phyloP scores from a whole-genome alignment of 2,329 filamentous ascomycete species.

The Xylaria sp. region DNA sequence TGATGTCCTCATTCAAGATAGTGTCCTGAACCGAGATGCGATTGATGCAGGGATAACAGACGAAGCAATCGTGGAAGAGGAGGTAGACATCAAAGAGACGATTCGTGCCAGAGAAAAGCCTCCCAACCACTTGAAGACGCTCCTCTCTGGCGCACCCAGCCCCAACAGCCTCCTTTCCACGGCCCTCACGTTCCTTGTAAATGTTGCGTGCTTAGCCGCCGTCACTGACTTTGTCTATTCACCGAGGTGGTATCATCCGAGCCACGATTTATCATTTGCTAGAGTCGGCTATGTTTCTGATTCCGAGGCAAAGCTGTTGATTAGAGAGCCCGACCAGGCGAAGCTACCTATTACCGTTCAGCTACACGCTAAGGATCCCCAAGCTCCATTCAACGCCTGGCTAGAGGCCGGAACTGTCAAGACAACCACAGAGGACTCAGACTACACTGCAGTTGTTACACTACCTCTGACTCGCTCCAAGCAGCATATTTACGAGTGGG shows the following conservation, averaged over 20 bases:
- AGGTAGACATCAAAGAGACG: constrained; percentile 68
- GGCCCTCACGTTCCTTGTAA: constrained; percentile 72
- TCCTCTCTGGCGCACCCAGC: constrained; percentile 79
- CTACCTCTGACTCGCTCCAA: constrained; percentile 69
- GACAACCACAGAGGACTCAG: constrained; percentile 74
- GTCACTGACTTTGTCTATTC: constrained; percentile 80
- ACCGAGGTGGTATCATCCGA: constrained; percentile 71
- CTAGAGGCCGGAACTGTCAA: constrained; percentile 68
- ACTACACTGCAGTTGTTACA: constrained; percentile 77
- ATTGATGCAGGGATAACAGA: constrained; percentile 39
- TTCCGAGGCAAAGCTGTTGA: constrained; percentile 76
- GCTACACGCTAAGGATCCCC: constrained; percentile 60
- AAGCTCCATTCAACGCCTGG: constrained; percentile 67
- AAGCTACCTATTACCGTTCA: constrained; percentile 79
- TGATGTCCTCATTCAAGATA: constrained; percentile 60
- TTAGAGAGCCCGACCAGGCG: constrained; percentile 79
- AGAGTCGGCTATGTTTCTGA: constrained; percentile 87
- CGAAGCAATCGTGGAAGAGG: constrained; percentile 49
- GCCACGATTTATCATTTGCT: constrained; percentile 80
- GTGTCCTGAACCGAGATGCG: constrained; percentile 47
- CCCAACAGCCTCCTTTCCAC: constrained; percentile 71
- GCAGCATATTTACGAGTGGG: constrained; percentile 81
- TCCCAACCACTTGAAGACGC: constrained; percentile 63
- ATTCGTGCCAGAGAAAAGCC: constrained; percentile 63
- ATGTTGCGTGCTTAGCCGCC: constrained; percentile 70